Conservation (phyloP, 306 rosid species). For the Cotoneaster glaucophyllus region DNA sequence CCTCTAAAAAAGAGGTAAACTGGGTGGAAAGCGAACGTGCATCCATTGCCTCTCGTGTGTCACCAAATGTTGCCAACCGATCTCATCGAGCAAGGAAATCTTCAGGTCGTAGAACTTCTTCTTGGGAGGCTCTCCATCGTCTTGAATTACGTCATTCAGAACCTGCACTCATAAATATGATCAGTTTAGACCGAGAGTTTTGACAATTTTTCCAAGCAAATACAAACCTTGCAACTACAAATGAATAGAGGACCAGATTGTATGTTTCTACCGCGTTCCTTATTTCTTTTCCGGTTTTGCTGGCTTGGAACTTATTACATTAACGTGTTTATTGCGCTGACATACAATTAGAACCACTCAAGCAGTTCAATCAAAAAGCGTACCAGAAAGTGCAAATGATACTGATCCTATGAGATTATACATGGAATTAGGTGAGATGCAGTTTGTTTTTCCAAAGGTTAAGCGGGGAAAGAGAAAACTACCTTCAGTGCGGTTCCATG, state of each 20-base stretch:
- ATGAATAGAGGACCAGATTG: not conserved
- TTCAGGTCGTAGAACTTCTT: constrained; percentile 76
- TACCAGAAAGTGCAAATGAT: too few species aligned
- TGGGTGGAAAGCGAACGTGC: constrained; percentile 79
- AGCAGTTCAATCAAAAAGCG: too few species aligned
- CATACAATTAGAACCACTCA: too few species aligned
- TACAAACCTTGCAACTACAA: not conserved
- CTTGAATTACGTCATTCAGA: constrained; percentile 68
- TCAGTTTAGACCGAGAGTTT: not conserved
- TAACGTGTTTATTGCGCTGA: too few species aligned
- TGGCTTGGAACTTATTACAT: not conserved
- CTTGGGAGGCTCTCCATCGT: constrained; percentile 61
- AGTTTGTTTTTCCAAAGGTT: not conserved
- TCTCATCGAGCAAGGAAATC: constrained; percentile 71
- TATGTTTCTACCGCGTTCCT: not conserved
- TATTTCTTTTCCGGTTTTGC: not conserved
- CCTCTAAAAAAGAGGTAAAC: constrained; percentile 62
- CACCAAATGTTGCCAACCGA: constrained; percentile 74
- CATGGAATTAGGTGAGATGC: not conserved
- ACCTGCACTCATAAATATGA: constrained; percentile 34
- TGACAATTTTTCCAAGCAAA: not conserved
- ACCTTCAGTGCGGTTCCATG: constrained; percentile 92
- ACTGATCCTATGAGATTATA: not conserved
- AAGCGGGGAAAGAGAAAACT: not conserved
- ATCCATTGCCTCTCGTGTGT: constrained; percentile 78